A percentile compares a stretch with the other conserved stretches of the same genome.
These are phyloP conservation scores for Prunus yedoensis DNA, from an alignment of 331 rosid genomes.

Conservation along the genomic window DNA sequence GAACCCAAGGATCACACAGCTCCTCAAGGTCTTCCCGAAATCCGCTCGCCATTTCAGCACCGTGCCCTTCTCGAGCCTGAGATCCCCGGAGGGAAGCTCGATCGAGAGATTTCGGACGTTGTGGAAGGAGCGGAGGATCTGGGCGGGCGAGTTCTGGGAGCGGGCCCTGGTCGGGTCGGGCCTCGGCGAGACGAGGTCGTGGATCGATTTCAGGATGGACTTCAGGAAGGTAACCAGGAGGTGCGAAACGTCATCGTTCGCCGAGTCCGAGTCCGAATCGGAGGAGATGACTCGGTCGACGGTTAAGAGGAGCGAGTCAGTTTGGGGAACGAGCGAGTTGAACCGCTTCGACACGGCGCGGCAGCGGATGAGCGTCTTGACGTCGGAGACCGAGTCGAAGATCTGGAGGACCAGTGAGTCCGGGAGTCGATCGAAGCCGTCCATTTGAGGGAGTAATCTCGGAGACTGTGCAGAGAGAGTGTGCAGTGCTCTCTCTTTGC, in stretches of 20 bases:
- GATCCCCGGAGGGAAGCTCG: constrained; percentile 39
- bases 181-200: constrained; percentile 28
- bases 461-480: background rate
- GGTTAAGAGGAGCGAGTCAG: constrained; percentile 40
- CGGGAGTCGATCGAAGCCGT: constrained; percentile 42
- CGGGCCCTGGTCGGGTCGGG: constrained; percentile 7
- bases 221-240: constrained; percentile 22
- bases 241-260: constrained; percentile 1
- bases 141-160: constrained; percentile 28
- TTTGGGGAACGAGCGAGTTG: constrained; percentile 47
- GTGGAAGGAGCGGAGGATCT: constrained; percentile 44
- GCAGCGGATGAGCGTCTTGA: constrained; percentile 47
- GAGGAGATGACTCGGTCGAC: constrained; percentile 46
- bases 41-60: constrained; percentile 47
- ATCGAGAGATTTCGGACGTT: constrained; percentile 32
- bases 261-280: constrained; percentile 20
- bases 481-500: background rate
- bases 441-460: background rate
- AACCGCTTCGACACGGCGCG: constrained; percentile 42
- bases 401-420: constrained; percentile 46
- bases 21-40: constrained; percentile 33
- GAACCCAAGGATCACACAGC: constrained; percentile 47
- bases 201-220: constrained; percentile 35
- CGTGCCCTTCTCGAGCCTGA: constrained; percentile 27
- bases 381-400: constrained; percentile 46